Conservation (phyloP, 371 early-diverging fungal species). For the Basidiobolus meristosporus region DNA sequence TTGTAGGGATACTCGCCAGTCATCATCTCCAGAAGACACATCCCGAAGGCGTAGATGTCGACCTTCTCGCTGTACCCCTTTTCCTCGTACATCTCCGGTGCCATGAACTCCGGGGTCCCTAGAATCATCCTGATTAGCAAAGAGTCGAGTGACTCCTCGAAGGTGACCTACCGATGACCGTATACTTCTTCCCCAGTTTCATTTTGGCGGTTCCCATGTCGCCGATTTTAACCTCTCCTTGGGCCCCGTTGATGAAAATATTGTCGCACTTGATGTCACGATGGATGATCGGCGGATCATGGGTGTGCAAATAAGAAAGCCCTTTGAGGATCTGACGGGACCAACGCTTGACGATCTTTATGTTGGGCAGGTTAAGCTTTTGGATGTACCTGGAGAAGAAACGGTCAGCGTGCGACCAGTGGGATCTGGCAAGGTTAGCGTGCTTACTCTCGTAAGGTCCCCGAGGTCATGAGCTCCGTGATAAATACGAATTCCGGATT, state of each 20-base stretch:
- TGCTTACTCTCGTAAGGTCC: constrained; percentile 25
- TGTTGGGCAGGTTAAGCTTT: constrained; percentile 40
- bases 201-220: constrained; percentile 67
- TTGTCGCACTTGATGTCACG: constrained; percentile 75
- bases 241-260: constrained; percentile 80
- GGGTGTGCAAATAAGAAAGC: constrained; percentile 61
- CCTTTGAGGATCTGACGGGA: constrained; percentile 70
- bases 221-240: constrained; percentile 83
- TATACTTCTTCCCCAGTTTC: constrained; percentile 8
- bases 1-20: constrained; percentile 78
- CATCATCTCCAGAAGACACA: constrained; percentile 77
- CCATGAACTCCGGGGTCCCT: constrained; percentile 85
- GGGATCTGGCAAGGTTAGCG: background rate
- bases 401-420: background rate
- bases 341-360: constrained; percentile 63
- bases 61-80: constrained; percentile 74
- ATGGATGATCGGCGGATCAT: constrained; percentile 78
- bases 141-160: too few relatives aligned
- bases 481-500: constrained; percentile 66
- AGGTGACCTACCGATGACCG: constrained; percentile 68
- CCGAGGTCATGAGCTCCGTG: constrained; percentile 88
- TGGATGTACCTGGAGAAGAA: constrained; percentile 51
- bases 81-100: constrained; percentile 87
- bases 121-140: constrained; percentile 5
- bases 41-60: constrained; percentile 88